These are phyloP conservation scores for Annulohypoxylon moriforme DNA, from an alignment of 495 filamentous ascomycete genomes.

Conservation along the genomic window DNA sequence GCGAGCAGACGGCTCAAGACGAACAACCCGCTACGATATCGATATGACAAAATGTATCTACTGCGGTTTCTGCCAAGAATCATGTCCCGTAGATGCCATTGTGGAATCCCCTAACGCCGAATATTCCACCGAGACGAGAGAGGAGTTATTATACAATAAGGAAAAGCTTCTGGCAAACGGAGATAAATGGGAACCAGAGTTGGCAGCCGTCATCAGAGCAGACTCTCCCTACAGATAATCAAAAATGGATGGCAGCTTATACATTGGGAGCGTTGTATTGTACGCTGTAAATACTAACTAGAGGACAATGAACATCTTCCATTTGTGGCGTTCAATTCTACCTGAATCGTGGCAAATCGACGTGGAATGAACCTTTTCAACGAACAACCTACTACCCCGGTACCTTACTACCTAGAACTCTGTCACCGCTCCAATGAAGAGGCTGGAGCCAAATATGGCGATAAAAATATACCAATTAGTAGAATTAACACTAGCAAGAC, in stretches of 20 bases:
- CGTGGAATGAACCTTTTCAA: background rate
- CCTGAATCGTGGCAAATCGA: background rate
- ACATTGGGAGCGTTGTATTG: constrained; percentile 28
- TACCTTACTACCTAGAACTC: background rate
- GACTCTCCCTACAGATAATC: constrained; percentile 87
- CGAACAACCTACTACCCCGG: background rate
- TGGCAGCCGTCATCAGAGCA: constrained; percentile 89
- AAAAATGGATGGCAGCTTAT: constrained; percentile 6
- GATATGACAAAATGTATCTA: constrained; percentile 99
- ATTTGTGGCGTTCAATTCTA: constrained; percentile 36
- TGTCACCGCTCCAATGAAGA: background rate
- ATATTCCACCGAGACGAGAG: constrained; percentile 96
- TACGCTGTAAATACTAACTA: constrained; percentile 44
- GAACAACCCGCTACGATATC: constrained; percentile 98
- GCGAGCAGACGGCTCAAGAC: constrained; percentile 90
- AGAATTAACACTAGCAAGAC: background rate
- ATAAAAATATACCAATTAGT: background rate
- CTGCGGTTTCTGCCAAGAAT: constrained; percentile 99
- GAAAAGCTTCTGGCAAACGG: constrained; percentile 88
- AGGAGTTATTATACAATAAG: constrained; percentile 99
- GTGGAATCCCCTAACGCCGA: constrained; percentile 97
- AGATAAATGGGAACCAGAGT: constrained; percentile 98
- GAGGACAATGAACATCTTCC: constrained; percentile 38
- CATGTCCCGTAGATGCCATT: constrained; percentile 97
- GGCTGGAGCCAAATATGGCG: background rate